phyloP scores from a whole-genome alignment of 495 filamentous ascomycete species.

The Neurospora sp. region DNA sequence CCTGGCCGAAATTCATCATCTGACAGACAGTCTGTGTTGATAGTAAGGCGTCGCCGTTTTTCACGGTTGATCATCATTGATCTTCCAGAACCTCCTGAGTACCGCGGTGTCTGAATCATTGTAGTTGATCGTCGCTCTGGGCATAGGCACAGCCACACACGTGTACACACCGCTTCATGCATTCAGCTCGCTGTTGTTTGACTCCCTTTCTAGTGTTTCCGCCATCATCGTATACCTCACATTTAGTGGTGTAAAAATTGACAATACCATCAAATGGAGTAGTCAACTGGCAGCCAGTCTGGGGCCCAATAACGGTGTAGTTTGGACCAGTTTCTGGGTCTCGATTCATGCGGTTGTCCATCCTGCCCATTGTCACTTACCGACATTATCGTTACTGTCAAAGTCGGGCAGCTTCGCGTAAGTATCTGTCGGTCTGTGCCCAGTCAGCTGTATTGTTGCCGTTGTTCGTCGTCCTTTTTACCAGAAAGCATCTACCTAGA shows the following conservation, averaged over 20 bases:
- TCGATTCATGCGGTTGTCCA: not conserved
- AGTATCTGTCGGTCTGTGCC: not conserved
- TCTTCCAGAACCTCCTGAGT: not conserved
- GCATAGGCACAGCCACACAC: not conserved
- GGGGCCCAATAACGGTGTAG: not conserved
- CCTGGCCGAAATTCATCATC: not conserved
- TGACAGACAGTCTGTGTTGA: not conserved
- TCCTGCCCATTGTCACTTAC: not conserved
- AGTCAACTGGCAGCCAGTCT: not conserved
- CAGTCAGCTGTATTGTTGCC: not conserved
- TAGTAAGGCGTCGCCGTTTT: not conserved
- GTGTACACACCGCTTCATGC: not conserved
- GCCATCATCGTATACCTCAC: not conserved
- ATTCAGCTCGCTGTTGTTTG: not conserved
- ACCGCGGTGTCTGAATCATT: not conserved
- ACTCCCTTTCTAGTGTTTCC: not conserved
- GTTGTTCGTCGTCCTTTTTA: not conserved
- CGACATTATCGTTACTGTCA: not conserved
- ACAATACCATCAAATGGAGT: not conserved
- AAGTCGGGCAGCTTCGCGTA: not conserved
- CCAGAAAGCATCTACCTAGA: not conserved
- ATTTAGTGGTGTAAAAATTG: not conserved
- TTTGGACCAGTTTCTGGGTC: not conserved
- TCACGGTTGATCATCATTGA: not conserved
- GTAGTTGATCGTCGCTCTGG: not conserved